phyloP scores from a whole-genome alignment of 2,329 filamentous ascomycete species.

The Penicillium hordei region DNA sequence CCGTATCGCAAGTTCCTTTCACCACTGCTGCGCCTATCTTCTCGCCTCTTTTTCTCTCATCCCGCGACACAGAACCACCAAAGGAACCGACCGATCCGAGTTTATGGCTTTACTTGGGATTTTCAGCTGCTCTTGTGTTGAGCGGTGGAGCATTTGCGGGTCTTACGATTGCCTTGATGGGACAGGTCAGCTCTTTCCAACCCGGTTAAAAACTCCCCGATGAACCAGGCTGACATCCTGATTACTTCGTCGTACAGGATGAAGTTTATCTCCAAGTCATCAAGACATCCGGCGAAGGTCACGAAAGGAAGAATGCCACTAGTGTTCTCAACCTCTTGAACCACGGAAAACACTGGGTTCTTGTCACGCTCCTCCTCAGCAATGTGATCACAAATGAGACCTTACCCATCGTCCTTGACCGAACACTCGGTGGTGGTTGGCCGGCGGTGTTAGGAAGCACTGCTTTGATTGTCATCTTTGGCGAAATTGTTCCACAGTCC shows the following conservation, averaged over 20 bases:
- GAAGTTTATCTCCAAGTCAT: slow-evolving; percentile 97
- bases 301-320: slow-evolving; percentile 82
- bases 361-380: slow-evolving; percentile 88
- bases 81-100: slow-evolving; percentile 60
- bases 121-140: slow-evolving; percentile 78
- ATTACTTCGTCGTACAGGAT: slow-evolving; percentile 55
- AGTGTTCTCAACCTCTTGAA: slow-evolving; percentile 77
- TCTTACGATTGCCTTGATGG: slow-evolving; percentile 69
- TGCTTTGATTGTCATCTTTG: slow-evolving; percentile 94
- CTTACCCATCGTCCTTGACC: slow-evolving; percentile 88
- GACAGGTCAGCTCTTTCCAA: slow-evolving; percentile 42
- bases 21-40: slow-evolving; percentile 40
- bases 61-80: slow-evolving; percentile 41
- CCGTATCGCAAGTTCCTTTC: slow-evolving; percentile 40
- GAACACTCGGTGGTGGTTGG: slow-evolving; percentile 90
- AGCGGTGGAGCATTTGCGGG: slow-evolving; percentile 92
- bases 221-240: slow-evolving; percentile 25
- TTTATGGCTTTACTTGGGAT: slow-evolving; percentile 76
- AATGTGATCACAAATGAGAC: slow-evolving; percentile 99
- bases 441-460: slow-evolving; percentile 93
- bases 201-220: slow-evolving; percentile 27
- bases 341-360: slow-evolving; percentile 94
- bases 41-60: slow-evolving; percentile 18
- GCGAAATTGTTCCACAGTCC: slow-evolving; percentile 93
- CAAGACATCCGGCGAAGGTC: slow-evolving; percentile 75